Evolutionary conservation across 352 stramenopile species (phyloP).

Genomic region (Globisporangium uncinulatum): DNA sequence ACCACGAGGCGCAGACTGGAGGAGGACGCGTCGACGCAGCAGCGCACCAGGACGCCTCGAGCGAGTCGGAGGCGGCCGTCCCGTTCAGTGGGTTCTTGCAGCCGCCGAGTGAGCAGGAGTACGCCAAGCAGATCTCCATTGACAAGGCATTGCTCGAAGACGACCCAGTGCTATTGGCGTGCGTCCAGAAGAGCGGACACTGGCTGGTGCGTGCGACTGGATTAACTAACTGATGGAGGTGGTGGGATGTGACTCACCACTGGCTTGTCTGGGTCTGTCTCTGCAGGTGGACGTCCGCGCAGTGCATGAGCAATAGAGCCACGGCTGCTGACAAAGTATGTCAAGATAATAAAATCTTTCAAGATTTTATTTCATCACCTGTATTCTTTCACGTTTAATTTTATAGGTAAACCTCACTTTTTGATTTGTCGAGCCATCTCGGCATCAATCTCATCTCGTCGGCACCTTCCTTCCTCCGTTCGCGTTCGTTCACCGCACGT

Average conservation of each 20-base stretch:
- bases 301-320: constrained; percentile 43
- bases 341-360: no score
- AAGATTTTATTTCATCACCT: no score
- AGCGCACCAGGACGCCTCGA: not conserved
- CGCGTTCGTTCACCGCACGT: no score
- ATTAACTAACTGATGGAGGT: no score
- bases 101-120: constrained; percentile 27
- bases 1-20: constrained; percentile 15
- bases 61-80: constrained; percentile 4
- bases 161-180: constrained; percentile 57
- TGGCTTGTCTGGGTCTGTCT: constrained; percentile 1
- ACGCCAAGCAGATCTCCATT: constrained; percentile 21
- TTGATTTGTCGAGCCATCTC: no score
- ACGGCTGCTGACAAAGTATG: no score
- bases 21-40: not conserved
- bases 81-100: constrained; percentile 60
- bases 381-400: no score
- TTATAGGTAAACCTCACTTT: no score
- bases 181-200: constrained; percentile 40
- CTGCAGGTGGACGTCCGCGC: constrained; percentile 35
- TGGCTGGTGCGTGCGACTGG: constrained; percentile 69
- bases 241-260: no score
- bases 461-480: no score
- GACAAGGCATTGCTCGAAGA: constrained; percentile 32
- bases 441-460: no score